A percentile compares a stretch with the other conserved stretches of the same genome.
Evolutionary conservation across 2,329 filamentous ascomycete species (phyloP).

Genomic region (Penicillium sp.): DNA sequence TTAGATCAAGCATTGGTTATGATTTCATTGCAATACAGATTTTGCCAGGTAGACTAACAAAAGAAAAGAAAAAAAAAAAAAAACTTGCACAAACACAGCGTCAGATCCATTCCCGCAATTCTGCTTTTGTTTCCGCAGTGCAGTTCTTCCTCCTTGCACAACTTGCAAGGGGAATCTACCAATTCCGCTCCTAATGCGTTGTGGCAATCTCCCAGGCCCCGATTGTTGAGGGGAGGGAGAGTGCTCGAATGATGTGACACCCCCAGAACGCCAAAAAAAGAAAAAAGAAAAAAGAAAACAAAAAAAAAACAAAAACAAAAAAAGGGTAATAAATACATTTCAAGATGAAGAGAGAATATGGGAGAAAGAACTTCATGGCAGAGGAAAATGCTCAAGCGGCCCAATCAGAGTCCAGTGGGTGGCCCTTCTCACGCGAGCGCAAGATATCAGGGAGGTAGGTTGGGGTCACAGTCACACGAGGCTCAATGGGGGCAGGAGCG

Average conservation of each 20-base stretch:
- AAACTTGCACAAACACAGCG: slow-evolving; percentile 4
- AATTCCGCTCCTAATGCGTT: slow-evolving; percentile 17
- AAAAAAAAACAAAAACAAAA: neutral
- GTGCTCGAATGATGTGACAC: slow-evolving; percentile 31
- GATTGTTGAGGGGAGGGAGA: slow-evolving; percentile 4
- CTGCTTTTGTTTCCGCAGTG: slow-evolving; percentile 15
- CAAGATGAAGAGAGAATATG: slow-evolving; percentile 17
- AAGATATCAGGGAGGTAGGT: slow-evolving; percentile 36
- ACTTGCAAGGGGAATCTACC: slow-evolving; percentile 8
- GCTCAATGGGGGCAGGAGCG: slow-evolving; percentile 29
- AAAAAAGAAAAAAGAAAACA: slow-evolving; percentile 3
- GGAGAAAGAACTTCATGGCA: slow-evolving; percentile 6
- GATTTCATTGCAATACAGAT: slow-evolving; percentile 11
- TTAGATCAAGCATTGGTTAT: slow-evolving; percentile 1
- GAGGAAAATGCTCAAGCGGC: slow-evolving; percentile 29
- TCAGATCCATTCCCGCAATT: slow-evolving; percentile 15
- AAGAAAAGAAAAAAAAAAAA: slow-evolving; percentile 14
- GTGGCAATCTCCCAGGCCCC: slow-evolving; percentile 17
- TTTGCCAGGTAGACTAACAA: neutral
- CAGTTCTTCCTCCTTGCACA: slow-evolving; percentile 8
- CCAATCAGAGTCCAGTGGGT: slow-evolving; percentile 48
- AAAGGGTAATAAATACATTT: slow-evolving; percentile 36
- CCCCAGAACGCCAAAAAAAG: slow-evolving; percentile 35
- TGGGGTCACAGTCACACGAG: slow-evolving; percentile 36
- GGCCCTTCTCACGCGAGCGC: slow-evolving; percentile 37